Conservation (phyloP, 1,284 basidiomycete genomes). For the Athelia sp. region DNA sequence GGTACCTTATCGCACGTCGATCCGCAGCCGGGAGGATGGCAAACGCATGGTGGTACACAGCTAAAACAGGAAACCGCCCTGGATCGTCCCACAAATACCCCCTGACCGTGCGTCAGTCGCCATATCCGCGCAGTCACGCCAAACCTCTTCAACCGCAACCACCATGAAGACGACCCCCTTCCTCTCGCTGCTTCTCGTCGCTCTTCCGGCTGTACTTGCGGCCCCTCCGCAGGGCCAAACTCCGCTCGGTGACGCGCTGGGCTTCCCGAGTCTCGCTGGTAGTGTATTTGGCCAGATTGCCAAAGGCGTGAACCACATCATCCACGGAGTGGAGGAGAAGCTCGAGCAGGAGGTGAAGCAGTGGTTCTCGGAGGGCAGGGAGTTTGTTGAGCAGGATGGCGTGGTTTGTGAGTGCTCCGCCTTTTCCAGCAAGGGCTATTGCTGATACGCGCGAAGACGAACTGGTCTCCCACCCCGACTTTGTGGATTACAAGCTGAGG, state of each 20-base stretch:
- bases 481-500: conserved; percentile 66
- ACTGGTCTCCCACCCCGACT: conserved; percentile 67
- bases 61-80: no score
- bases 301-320: conserved; percentile 35
- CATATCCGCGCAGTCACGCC: no score
- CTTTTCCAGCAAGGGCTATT: conserved; percentile 10
- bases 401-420: conserved; percentile 57
- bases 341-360: conserved; percentile 36
- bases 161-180: conserved; percentile 27
- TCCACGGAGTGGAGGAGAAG: conserved; percentile 40
- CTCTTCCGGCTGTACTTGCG: conserved; percentile 13
- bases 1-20: no score
- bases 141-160: conserved; percentile 7
- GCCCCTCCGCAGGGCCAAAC: conserved; percentile 11
- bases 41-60: no score
- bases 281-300: conserved; percentile 25
- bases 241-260: conserved; percentile 4
- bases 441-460: conserved; percentile 46
- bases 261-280: conserved; percentile 1
- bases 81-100: no score
- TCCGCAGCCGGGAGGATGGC: no score
- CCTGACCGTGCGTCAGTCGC: no score
- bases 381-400: conserved; percentile 63
- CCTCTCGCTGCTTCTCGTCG: conserved; percentile 15
- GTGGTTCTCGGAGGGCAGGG: conserved; percentile 53